Percentiles rank a stretch among this genome's conserved stretches.
These are phyloP conservation scores for Maudiozyma serrabonitensis DNA, from an alignment of 805 yeast species.

Conservation along the genomic window DNA sequence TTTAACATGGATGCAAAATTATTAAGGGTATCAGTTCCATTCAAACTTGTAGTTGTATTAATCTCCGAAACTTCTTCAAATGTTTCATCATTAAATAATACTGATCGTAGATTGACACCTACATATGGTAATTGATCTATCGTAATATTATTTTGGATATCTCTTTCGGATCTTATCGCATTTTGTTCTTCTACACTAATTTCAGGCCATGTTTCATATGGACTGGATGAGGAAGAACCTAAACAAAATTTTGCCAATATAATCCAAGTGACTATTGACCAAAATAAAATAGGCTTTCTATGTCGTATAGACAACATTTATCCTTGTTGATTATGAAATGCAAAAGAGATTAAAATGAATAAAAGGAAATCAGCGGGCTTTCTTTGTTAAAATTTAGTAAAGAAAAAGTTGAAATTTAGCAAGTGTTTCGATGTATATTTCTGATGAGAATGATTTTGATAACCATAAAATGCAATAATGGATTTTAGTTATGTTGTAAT, in stretches of 20 bases:
- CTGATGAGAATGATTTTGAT: too few species aligned
- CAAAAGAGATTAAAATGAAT: too few species aligned
- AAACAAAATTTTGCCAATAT: neutral
- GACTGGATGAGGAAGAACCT: neutral
- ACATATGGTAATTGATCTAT: slow-evolving; percentile 32
- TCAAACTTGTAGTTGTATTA: neutral
- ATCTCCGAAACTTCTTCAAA: slow-evolving; percentile 26
- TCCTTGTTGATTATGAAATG: neutral
- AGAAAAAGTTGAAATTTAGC: too few species aligned
- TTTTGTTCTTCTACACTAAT: slow-evolving; percentile 25
- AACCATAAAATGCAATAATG: too few species aligned
- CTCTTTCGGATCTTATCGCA: slow-evolving; percentile 40
- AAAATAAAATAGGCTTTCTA: neutral
- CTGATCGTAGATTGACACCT: slow-evolving; percentile 32
- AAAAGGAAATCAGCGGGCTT: too few species aligned
- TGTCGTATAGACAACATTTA: neutral
- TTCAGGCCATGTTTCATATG: slow-evolving; percentile 23
- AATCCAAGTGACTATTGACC: neutral
- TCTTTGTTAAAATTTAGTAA: too few species aligned
- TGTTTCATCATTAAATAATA: slow-evolving; percentile 19
- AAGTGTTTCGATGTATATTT: too few species aligned
- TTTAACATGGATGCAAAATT: slow-evolving; percentile 28
- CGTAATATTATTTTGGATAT: slow-evolving; percentile 32
- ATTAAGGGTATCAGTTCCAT: slow-evolving; percentile 18
- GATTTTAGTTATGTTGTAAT: too few species aligned